Conservation (phyloP, 345 rosid species). For the Triadica sebifera region DNA sequence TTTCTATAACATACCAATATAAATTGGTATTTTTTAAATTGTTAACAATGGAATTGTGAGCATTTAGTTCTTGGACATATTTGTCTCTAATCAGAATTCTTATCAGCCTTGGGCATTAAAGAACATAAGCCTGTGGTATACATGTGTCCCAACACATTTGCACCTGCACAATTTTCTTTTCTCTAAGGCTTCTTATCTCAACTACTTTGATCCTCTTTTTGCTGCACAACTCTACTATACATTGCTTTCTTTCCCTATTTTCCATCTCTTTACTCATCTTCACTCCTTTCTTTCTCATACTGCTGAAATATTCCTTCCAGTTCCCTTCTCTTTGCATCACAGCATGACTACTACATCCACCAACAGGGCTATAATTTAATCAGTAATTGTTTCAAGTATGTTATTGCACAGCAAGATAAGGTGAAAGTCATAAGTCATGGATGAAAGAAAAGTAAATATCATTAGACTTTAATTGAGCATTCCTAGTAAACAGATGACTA, state of each 20-base stretch:
- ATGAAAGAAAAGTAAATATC: neutral
- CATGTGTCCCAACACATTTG: too few species aligned
- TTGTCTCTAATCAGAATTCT: too few species aligned
- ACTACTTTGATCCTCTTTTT: neutral
- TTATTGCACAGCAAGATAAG: neutral
- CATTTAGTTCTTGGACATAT: neutral
- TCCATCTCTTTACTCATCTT: too few species aligned
- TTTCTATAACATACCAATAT: neutral
- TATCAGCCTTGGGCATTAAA: too few species aligned
- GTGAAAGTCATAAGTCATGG: neutral
- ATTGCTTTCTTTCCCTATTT: too few species aligned
- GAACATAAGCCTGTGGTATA: too few species aligned
- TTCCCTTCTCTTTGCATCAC: neutral
- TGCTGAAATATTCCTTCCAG: neutral
- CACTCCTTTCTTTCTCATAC: neutral
- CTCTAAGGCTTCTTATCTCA: neutral
- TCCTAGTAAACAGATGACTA: neutral
- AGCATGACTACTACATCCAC: too few species aligned
- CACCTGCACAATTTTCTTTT: neutral
- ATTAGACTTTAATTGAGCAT: neutral
- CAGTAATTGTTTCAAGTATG: neutral
- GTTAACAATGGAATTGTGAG: neutral
- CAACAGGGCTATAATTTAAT: neutral
- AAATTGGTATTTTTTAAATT: neutral
- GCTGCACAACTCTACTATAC: too few species aligned